Conservation (phyloP, 2,329 filamentous ascomycete species). For the Mycosphaerella sp. region DNA sequence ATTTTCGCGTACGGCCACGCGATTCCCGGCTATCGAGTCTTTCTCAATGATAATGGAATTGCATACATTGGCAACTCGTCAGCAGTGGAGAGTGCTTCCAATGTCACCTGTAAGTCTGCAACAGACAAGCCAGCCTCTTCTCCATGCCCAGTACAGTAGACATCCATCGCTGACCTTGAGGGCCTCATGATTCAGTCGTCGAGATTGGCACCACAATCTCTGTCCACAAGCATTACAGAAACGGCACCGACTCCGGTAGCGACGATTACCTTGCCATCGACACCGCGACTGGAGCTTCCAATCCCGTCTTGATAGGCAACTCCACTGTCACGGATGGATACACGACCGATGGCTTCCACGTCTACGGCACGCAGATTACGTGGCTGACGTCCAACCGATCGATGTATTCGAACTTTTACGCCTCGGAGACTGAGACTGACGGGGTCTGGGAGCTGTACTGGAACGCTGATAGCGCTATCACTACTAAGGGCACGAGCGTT, state of each 20-base stretch:
- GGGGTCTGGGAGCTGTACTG: not conserved
- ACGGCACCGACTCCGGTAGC: not conserved
- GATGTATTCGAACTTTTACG: not conserved
- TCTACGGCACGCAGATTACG: not conserved
- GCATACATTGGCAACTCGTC: not conserved
- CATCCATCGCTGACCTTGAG: too few species aligned
- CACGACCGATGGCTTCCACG: not conserved
- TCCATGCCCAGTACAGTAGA: too few species aligned
- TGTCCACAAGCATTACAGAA: not conserved
- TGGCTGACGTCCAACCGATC: not conserved
- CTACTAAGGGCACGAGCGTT: not conserved
- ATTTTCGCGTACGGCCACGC: not conserved
- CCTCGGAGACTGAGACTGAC: not conserved
- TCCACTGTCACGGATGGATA: not conserved
- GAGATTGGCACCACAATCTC: not conserved
- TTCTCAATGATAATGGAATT: not conserved
- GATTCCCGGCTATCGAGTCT: not conserved
- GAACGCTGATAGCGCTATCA: not conserved
- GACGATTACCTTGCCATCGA: not conserved
- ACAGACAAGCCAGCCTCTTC: not conserved
- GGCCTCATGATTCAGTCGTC: not conserved
- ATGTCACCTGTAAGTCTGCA: not conserved
- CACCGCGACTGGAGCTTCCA: not conserved
- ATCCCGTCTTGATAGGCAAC: not conserved
- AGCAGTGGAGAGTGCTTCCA: not conserved